phyloP scores from a whole-genome alignment of 2,329 filamentous ascomycete species.

The Pseudocercospora pini-densiflorae region DNA sequence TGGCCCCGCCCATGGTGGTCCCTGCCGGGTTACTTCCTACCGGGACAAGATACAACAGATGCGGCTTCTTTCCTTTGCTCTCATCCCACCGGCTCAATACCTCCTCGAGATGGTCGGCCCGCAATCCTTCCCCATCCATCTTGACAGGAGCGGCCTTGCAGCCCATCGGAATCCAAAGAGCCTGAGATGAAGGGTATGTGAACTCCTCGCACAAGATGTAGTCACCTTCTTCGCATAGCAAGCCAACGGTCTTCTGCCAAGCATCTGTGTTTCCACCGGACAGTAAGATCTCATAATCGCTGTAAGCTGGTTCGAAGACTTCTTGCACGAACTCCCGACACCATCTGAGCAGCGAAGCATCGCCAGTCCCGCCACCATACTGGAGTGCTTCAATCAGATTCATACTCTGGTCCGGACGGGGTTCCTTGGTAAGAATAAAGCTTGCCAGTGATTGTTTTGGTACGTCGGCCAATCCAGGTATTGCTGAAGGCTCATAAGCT shows the following conservation, averaged over 20 bases:
- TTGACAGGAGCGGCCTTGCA: slow-evolving; percentile 10
- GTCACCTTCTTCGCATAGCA: slow-evolving; percentile 10
- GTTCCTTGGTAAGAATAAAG: background rate
- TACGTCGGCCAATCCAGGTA: background rate
- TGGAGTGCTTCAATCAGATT: slow-evolving; percentile 1
- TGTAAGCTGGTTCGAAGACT: slow-evolving; percentile 1
- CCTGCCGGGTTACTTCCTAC: slow-evolving; percentile 8
- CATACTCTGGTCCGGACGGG: background rate
- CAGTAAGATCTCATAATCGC: slow-evolving; percentile 10
- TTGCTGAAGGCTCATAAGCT: background rate
- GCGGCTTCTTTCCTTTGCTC: background rate
- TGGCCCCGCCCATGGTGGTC: slow-evolving; percentile 2
- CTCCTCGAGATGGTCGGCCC: slow-evolving; percentile 5
- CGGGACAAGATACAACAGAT: slow-evolving; percentile 7
- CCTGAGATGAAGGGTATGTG: slow-evolving; percentile 10
- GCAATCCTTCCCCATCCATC: slow-evolving; percentile 10
- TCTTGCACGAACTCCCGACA: background rate
- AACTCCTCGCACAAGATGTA: slow-evolving; percentile 8
- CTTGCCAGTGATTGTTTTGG: background rate
- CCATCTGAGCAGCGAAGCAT: slow-evolving; percentile 1
- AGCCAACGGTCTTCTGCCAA: slow-evolving; percentile 9
- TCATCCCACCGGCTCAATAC: background rate
- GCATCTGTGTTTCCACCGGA: slow-evolving; percentile 8
- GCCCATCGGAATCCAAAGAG: slow-evolving; percentile 10
- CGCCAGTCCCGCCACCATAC: slow-evolving; percentile 8